Conservation (phyloP, 306 rosid genomes). For the Crataegus laevigata region DNA sequence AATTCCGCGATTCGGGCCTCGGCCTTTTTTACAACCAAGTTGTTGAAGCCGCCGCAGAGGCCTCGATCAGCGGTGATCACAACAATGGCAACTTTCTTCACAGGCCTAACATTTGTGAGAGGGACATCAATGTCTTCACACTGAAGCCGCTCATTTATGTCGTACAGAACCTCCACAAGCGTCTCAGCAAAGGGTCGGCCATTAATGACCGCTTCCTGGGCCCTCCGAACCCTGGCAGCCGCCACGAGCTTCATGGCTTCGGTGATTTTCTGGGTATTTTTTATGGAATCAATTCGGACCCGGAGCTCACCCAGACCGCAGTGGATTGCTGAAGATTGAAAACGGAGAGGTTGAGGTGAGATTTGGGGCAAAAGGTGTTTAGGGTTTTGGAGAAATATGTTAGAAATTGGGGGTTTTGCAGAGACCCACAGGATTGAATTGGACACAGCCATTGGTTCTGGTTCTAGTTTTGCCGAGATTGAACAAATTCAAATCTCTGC, state of each 20-base stretch:
- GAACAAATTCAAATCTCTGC: neutral
- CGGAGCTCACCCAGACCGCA: conserved; percentile 58
- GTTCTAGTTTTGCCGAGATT: conserved; percentile 5
- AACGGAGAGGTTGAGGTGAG: neutral
- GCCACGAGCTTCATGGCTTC: conserved; percentile 80
- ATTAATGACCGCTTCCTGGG: conserved; percentile 74
- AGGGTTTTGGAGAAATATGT: conserved; percentile 16
- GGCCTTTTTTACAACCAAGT: conserved; percentile 36
- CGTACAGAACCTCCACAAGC: conserved; percentile 43
- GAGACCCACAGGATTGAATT: conserved; percentile 8
- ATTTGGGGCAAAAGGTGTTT: conserved; percentile 2
- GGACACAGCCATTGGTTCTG: conserved; percentile 19
- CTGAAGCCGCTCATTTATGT: conserved; percentile 47
- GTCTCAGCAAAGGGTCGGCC: conserved; percentile 60
- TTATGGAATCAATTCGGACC: conserved; percentile 42
- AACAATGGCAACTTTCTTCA: conserved; percentile 52
- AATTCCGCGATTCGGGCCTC: conserved; percentile 39
- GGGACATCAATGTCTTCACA: conserved; percentile 47
- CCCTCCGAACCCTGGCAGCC: conserved; percentile 69
- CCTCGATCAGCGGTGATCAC: conserved; percentile 62
- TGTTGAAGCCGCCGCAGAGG: conserved; percentile 74
- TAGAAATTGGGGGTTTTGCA: conserved; percentile 24
- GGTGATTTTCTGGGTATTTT: conserved; percentile 61
- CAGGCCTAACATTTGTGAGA: conserved; percentile 38
- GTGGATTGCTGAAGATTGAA: conserved; percentile 19